phyloP scores from a whole-genome alignment of 805 yeast species.

The Yarrowia sp. region DNA sequence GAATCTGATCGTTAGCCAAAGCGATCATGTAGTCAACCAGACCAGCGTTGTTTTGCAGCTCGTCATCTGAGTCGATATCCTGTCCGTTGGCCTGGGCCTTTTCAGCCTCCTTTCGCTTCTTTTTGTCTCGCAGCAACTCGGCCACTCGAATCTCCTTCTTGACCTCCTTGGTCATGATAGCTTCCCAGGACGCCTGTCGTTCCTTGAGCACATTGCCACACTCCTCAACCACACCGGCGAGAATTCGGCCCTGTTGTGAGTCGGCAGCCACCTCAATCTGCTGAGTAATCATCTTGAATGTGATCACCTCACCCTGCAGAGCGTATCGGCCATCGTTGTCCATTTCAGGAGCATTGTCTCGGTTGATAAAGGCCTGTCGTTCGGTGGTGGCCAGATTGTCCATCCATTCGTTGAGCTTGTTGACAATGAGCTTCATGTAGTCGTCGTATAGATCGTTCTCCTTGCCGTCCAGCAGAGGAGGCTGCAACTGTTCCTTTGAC shows the following conservation, averaged over 20 bases:
- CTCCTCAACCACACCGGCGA: conserved; percentile 72
- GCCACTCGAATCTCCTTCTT: conserved; percentile 34
- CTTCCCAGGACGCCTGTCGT: conserved; percentile 63
- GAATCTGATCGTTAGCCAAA: conserved; percentile 77
- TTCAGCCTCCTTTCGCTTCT: conserved; percentile 31
- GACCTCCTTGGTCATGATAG: conserved; percentile 53
- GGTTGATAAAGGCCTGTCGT: conserved; percentile 55
- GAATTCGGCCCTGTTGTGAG: conserved; percentile 72
- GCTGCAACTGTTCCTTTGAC: conserved; percentile 48
- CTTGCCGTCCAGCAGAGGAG: conserved; percentile 63
- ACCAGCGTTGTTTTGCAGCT: conserved; percentile 56
- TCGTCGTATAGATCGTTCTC: conserved; percentile 74
- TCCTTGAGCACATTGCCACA: conserved; percentile 58
- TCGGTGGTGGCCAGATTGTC: conserved; percentile 64
- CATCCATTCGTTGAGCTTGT: conserved; percentile 85
- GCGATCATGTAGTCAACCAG: conserved; percentile 77
- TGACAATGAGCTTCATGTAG: conserved; percentile 65
- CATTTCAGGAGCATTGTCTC: conserved; percentile 69
- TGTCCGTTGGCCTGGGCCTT: conserved; percentile 10
- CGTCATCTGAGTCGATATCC: conserved; percentile 40
- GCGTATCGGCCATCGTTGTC: conserved; percentile 64
- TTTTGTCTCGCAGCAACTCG: conserved; percentile 35
- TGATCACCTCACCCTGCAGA: conserved; percentile 72
- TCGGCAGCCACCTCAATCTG: conserved; percentile 86
- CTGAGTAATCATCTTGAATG: conserved; percentile 80